Conservation (phyloP, 1,139 yeast genomes). For the Pneumocystis wakefieldiae region DNA sequence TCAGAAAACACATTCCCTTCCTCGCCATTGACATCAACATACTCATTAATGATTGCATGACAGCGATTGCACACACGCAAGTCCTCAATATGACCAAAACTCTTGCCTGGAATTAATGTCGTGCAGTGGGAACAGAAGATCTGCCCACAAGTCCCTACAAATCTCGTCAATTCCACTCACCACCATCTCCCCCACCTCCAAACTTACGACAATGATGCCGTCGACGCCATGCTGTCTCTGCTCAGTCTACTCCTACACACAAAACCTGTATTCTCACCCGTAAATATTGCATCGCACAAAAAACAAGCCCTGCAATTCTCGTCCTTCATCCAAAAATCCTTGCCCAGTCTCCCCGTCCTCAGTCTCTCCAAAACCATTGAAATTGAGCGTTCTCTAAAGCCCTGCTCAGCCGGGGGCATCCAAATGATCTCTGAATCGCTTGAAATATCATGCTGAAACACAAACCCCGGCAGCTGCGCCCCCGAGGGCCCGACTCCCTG, state of each 20-base stretch:
- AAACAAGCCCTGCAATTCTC: slow-evolving; percentile 72
- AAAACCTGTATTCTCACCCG: not conserved
- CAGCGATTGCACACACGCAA: slow-evolving; percentile 73
- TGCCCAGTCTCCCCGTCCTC: slow-evolving; percentile 20
- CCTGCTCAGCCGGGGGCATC: not conserved
- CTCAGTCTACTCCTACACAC: not conserved
- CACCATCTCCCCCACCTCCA: not conserved
- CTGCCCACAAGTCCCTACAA: slow-evolving; percentile 45
- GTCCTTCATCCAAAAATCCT: slow-evolving; percentile 85
- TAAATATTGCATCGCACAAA: slow-evolving; percentile 56
- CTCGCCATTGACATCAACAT: slow-evolving; percentile 20
- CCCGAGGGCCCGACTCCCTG: not conserved
- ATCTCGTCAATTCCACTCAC: not conserved
- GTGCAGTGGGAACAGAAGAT: slow-evolving; percentile 88
- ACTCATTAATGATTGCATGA: slow-evolving; percentile 42
- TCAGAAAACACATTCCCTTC: not conserved
- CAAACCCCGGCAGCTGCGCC: not conserved
- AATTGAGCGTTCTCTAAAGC: not conserved
- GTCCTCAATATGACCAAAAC: slow-evolving; percentile 47
- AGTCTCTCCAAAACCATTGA: not conserved
- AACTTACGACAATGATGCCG: slow-evolving; percentile 85
- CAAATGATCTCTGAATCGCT: not conserved
- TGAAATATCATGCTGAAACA: not conserved
- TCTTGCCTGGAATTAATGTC: slow-evolving; percentile 55
- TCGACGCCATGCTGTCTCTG: slow-evolving; percentile 48